Base-by-base conservation (phyloP, 805 yeast species). In the Saturnispora besseyi region DNA sequence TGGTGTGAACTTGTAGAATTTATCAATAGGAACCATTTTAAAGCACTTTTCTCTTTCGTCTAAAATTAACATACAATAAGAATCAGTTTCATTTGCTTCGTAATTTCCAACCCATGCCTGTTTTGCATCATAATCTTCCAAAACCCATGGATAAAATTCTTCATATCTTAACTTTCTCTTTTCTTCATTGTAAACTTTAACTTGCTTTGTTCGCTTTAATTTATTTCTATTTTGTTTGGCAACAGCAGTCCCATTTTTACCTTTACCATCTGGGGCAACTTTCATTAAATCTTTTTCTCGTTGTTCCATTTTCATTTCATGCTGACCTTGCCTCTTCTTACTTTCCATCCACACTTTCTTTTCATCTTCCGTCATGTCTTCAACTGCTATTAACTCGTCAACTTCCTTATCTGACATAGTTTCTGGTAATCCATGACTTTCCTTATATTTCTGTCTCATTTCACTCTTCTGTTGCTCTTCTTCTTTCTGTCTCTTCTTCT, bases 101-200 rank as follows among this genome's bases (percentile, higher is more conserved):
- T 87, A 93, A 58, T 83, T 85, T 34, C 98, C 96, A 18, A 90
- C 97, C 85, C 87, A 93, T 0, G 95, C 91, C 62, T 93, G 91
- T 53, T 79, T 76, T 43, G 96, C 96, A 61, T 89, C 96, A 64
- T 86, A 91, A 68, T 93, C 99, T 69, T 93, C 99, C 74, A 93
- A 71, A 15, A 93, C 96, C 99, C 99, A 93, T 0, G 99, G 99
- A 60, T 87, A 91, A 64, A 84, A 87, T 68, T 93, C 99, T 68
- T 93, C 99, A 63, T 91, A 93, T 62, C 98, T 75, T 54, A 93
- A 71, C 61, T 81, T 84, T 54, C 91, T 77, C 53, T 87, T 90
- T 8, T 78, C 78, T 58, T 90, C 98, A 60, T 88, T 88, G 63
- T 87, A 79, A 28, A 83, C 77, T 57, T 77, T 81, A 18, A 88